Evolutionary conservation across 495 filamentous ascomycete genomes (phyloP), one percentile per base, ranked within the genome.

Genomic region (Staphylotrichum longicolle): DNA sequence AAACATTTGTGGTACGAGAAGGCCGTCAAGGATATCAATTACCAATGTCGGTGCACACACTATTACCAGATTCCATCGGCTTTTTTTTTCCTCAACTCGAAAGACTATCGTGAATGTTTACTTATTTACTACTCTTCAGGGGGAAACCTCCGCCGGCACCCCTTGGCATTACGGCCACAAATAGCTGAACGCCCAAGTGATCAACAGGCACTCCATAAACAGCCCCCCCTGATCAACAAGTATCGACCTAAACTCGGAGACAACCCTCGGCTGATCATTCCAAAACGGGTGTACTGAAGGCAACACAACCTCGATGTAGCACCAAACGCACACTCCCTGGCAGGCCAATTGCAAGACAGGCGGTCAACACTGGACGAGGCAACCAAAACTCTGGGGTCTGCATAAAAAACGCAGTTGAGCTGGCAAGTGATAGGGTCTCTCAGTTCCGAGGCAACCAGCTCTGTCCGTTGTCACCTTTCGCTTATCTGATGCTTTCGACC

Each of bases 331-430:
- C 7, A 35, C 53, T 4, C 10, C 53, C 37, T 15, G 7, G 15
- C 20, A 27, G 30, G 10, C 40, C 32, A 46, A 14, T 32, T 7
- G 41, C 46, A 14, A 10, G 7, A 15, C 15, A 58, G 55, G 45
- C 45, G 40, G n/a, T 4, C 34, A 48, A n/a, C 8, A 52, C 51
- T 9, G 30, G 44, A 58, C 55, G 44, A 58, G 56, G 56, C 56
- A 58, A 50, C 56, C 56, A 42, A 33, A 50, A 39, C 9, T 27
- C n/a, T 27, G 33, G 39, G n/a, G 32, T 37, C 9, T 30, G 55
- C 55, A 48, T 57, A 34, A 3, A n/a, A 37, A n/a, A 2, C 47
- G 41, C 42, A 47, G 27, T 12, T 33, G 6, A 34, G 11, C 32
- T 8, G 32, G 15, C 52, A 27, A 6, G 33, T 51, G 49, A 51